A percentile compares a stretch with the other conserved stretches of the same genome.
Evolutionary conservation across 306 rosid genomes (phyloP).

Genomic region (Quercus variabilis): DNA sequence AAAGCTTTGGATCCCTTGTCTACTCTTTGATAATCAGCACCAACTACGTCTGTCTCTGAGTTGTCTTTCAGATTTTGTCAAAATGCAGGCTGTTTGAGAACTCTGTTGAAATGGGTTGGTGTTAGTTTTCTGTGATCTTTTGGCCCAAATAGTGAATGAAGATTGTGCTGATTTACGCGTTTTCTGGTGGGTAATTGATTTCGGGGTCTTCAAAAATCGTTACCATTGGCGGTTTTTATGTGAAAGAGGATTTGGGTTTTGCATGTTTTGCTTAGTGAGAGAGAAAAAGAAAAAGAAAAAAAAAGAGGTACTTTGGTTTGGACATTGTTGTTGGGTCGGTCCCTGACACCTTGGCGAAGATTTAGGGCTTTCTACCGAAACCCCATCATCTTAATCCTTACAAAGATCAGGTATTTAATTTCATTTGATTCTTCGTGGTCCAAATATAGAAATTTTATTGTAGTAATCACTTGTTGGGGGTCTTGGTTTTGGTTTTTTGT

Average conservation of each 20-base stretch:
- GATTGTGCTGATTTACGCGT: slow-evolving; percentile 36
- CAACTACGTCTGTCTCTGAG: slow-evolving; percentile 8
- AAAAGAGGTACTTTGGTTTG: not conserved
- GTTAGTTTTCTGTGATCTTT: slow-evolving; percentile 23
- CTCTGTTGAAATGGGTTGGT: slow-evolving; percentile 5
- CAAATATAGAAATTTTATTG: slow-evolving; percentile 2
- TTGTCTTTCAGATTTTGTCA: slow-evolving; percentile 35
- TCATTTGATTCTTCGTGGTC: slow-evolving; percentile 13
- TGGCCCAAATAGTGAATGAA: slow-evolving; percentile 16
- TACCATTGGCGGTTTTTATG: slow-evolving; percentile 15
- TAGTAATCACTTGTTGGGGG: not conserved
- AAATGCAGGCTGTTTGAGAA: slow-evolving; percentile 33
- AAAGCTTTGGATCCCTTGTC: not conserved
- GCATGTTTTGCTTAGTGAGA: slow-evolving; percentile 18
- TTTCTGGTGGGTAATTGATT: slow-evolving; percentile 26
- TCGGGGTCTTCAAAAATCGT: slow-evolving; percentile 1
- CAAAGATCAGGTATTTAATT: slow-evolving; percentile 53
- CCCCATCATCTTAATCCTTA: not conserved
- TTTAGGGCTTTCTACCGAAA: slow-evolving; percentile 18
- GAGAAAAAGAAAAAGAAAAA: too few species aligned
- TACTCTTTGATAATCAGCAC: not conserved
- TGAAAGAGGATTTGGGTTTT: slow-evolving; percentile 25
- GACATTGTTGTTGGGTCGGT: slow-evolving; percentile 5
- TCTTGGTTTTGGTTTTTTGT: not conserved
- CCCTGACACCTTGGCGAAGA: not conserved